A percentile compares a stretch with the other conserved stretches of the same genome.
Conservation (phyloP, 1,284 basidiomycete genomes). For the Pyrrhoderma lamaoense region DNA sequence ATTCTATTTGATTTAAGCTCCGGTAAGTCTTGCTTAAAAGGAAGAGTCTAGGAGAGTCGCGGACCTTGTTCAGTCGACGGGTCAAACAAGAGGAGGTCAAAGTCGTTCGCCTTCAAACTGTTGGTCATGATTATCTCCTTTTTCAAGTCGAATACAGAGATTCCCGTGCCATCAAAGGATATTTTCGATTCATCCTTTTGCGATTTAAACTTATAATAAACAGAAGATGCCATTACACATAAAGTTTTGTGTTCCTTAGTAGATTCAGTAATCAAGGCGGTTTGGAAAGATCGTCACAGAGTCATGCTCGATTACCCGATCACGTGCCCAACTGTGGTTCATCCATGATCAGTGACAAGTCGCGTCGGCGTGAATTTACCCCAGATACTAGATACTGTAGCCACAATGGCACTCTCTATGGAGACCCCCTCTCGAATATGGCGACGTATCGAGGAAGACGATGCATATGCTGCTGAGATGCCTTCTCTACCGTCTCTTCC, state of each 20-base stretch:
- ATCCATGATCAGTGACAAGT: neutral
- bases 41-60: slow-evolving; percentile 21
- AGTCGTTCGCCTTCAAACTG: slow-evolving; percentile 95
- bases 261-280: too few species aligned
- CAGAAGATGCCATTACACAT: slow-evolving; percentile 88
- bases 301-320: neutral
- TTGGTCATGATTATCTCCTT: slow-evolving; percentile 96
- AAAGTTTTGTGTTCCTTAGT: too few species aligned
- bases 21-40: too few species aligned
- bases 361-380: too few species aligned
- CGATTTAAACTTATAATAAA: slow-evolving; percentile 98
- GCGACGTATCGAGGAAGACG: slow-evolving; percentile 65
- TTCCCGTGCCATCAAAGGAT: slow-evolving; percentile 96
- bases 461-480: slow-evolving; percentile 51
- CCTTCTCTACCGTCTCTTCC: slow-evolving; percentile 72
- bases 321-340: neutral
- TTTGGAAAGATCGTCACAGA: too few species aligned
- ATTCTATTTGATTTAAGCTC: slow-evolving; percentile 47
- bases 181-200: slow-evolving; percentile 92
- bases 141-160: slow-evolving; percentile 98
- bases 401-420: slow-evolving; percentile 35
- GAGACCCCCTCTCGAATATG: slow-evolving; percentile 77
- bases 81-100: slow-evolving; percentile 89
- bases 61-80: slow-evolving; percentile 81
- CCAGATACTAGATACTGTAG: too few species aligned